Evolutionary conservation across 768 basidiomycete genomes (phyloP), one percentile per base, ranked within the genome.

Genomic region (Lactifluus volemus): DNA sequence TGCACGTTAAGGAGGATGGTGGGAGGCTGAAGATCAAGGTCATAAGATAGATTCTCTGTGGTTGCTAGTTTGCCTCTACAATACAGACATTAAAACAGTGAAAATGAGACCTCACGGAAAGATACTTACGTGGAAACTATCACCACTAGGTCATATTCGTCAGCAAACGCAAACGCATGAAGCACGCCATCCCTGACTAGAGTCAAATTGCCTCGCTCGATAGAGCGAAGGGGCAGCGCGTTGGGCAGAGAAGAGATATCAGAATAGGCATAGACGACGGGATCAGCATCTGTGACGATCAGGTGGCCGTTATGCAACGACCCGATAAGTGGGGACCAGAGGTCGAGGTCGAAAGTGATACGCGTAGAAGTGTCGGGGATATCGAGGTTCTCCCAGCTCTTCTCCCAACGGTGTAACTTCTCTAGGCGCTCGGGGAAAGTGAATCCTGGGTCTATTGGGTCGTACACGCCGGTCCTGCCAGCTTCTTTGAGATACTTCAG

Each of bases 291-390:
- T 4, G 61, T 58, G 39, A 58, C 57, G 47, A 63, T 49, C 10
- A 63, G 17, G 48, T 63, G 57, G 2, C 61, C 61, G 7, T 58
- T 53, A 32, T 63, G 61, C 52, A 63, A 49, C 2, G 61, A 63
- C 17, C 61, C 61, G 36, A 58, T 54, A 52, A 63, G 61, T n/a
- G 61, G 61, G 21, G 61, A 58, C 61, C 61, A 63, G 19, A 49
- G 53, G 39, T 63, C 41, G 5, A 63, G 44, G 52, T 63, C 56
- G 56, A 63, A 63, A 6, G 56, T 63, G 32, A 63, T 49, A n/a
- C 56, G 52, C 1, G 56, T 47, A 32, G 56, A 49, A 1, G 52
- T 49, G 19, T 63, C 56, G 9, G 61, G 56, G 6, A 63, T 63
- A 53, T 63, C 52, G 41, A 63, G 61, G 47, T 58, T 39, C 53